Base-by-base conservation (phyloP, 306 rosid species). In the Datisca glomerata region DNA sequence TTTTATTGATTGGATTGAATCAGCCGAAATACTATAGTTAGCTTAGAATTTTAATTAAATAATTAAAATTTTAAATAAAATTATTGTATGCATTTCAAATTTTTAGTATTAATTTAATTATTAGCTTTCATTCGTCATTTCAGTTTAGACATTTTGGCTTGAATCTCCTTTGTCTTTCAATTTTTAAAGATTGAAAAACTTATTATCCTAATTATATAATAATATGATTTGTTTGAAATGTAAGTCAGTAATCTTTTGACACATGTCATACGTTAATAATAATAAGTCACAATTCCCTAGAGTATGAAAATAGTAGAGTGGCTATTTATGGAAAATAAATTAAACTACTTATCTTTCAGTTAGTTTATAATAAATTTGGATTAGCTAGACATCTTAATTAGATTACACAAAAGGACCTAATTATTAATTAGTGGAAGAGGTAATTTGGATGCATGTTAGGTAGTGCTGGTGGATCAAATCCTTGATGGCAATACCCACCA, bases 391-490 rank as follows among this genome's bases (percentile, higher is more conserved):
- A n/a, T n/a, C n/a, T n/a, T n/a, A n/a, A n/a, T n/a, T n/a, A n/a
- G n/a, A n/a, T n/a, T n/a, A n/a, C n/a, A n/a, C n/a, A 31, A 31
- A 31, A 3, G n/a, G 2, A 28, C 11, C 7, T 28, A 28, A 28
- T 28, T 28, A 12, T 1, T 4, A 8, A 31, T 31, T 8, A 10
- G 13, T n/a, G n/a, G n/a, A n/a, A n/a, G n/a, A n/a, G n/a, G n/a
- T n/a, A n/a, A n/a, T 41, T 29, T 43, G 51, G 47, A 43, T 43
- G 34, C n/a, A 48, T 10, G 50, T 61, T 72, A 38, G 74, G 59
- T 76, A 52, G 37, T 61, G 51, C 43, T 41, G 44, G 51, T 51
- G 49, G 60, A 61, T 63, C 60, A 59, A 67, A 55, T 42, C 62
- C 50, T 51, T 35, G 16, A 24, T 40, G 14, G 43, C 55, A 54